Evolutionary conservation across 2,329 filamentous ascomycete species (phyloP), one percentile per base, ranked within the genome.

Genomic region (Dactylellina drechsleri): DNA sequence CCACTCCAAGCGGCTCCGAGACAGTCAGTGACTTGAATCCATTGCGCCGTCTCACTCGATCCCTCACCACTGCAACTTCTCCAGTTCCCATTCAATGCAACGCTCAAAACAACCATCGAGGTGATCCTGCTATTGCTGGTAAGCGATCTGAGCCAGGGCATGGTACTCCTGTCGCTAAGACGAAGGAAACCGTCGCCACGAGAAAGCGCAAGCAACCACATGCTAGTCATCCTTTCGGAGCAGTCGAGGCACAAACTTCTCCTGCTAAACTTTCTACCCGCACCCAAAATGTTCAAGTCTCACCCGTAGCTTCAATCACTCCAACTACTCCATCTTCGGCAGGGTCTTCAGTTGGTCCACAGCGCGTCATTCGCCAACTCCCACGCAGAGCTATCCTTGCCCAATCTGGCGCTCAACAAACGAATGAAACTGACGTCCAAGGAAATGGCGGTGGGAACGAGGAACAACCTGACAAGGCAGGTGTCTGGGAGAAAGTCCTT

Each of bases 1-100:
- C 45, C n/a, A 53, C 59, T 6, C 58, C 58, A 15, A 40, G 15
- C 7, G 47, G 56, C 54, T 67, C 64, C 4, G 64, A 67, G 23
- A n/a, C 40, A 13, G 36, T 41, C 12, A 20, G 41, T 20, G 53
- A 59, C n/a, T 2, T 16, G 12, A 59, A 41, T 12, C 8, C 41
- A 20, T 13, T 23, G 8, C 53, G 40, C 5, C 65, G 54, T 31
- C 16, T 53, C 18, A 68, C 65, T 5, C 62, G 62, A 15, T 59
- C 62, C 8, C 43, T 47, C 16, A 18, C 16, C 13, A 6, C 43
- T 23, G 20, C 49, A 20, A 20, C n/a, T 26, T 12, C 28, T 13
- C 16, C 45, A 13, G n/a, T 1, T 28, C 23, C 23, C 3, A 45
- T 13, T 13, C 18, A 18, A 7, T 10, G 28, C 4, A 41, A 15